These are phyloP conservation scores for Salix koriyanagi DNA, from an alignment of 345 rosid genomes.

Conservation along the genomic window DNA sequence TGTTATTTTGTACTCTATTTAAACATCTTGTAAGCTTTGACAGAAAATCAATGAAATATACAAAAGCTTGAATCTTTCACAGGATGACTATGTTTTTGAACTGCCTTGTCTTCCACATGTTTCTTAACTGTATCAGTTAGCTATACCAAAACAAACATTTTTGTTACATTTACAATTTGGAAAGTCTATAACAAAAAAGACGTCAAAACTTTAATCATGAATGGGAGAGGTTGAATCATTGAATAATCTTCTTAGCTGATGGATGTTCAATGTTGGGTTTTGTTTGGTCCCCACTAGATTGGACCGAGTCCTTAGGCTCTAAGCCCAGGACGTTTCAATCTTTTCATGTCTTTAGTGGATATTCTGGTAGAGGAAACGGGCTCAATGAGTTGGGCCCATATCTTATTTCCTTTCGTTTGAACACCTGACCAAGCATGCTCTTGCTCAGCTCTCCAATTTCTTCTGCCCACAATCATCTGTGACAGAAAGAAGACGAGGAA, in stretches of 20 bases:
- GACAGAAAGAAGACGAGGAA: neutral
- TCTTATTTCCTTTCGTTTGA: neutral
- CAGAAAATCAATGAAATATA: no score
- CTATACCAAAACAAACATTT: slow-evolving; percentile 32
- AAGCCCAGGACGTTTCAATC: neutral
- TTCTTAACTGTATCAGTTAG: slow-evolving; percentile 49
- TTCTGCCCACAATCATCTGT: neutral
- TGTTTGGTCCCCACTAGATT: neutral
- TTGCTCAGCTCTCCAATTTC: neutral
- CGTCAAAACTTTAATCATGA: no score
- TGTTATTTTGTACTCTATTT: no score
- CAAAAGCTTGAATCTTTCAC: neutral
- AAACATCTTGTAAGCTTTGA: no score
- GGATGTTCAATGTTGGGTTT: neutral
- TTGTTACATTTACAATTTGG: neutral
- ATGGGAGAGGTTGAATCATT: no score
- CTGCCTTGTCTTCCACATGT: slow-evolving; percentile 32
- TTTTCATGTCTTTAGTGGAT: neutral
- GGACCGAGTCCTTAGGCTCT: neutral
- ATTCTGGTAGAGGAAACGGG: neutral
- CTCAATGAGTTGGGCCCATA: neutral
- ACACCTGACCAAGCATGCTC: neutral
- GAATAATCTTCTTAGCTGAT: neutral
- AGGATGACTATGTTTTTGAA: no score
- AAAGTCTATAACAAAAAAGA: neutral